Evolutionary conservation across 2,329 filamentous ascomycete species (phyloP).

Genomic region (Fusarium goolgardi): DNA sequence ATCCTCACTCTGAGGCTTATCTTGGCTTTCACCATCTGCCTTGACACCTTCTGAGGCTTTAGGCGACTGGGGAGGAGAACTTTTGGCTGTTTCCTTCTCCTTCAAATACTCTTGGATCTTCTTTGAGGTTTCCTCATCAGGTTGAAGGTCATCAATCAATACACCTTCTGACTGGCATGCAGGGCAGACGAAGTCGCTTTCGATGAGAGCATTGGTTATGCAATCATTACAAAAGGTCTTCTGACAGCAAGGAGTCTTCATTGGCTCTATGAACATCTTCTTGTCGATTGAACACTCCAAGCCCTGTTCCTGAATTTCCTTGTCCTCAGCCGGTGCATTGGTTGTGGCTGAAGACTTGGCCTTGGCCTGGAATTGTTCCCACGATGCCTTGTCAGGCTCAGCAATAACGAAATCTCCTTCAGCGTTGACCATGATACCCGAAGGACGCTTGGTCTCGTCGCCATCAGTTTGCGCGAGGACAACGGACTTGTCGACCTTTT

Average conservation of each 20-base stretch:
- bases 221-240: slow-evolving; percentile 99
- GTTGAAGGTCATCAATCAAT: slow-evolving; percentile 88
- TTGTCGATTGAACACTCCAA: slow-evolving; percentile 97
- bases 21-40: slow-evolving; percentile 35
- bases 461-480: slow-evolving; percentile 78
- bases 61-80: slow-evolving; percentile 49
- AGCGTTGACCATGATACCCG: slow-evolving; percentile 96
- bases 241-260: slow-evolving; percentile 98
- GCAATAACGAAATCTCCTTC: slow-evolving; percentile 98
- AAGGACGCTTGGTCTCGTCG: slow-evolving; percentile 84
- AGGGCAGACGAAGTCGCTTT: slow-evolving; percentile 97
- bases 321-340: slow-evolving; percentile 81
- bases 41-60: slow-evolving; percentile 44
- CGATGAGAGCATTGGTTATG: slow-evolving; percentile 98
- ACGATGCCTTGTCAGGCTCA: slow-evolving; percentile 92
- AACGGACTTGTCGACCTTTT: slow-evolving; percentile 92
- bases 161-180: slow-evolving; percentile 91
- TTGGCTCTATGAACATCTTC: slow-evolving; percentile 97
- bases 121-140: slow-evolving; percentile 80
- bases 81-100: slow-evolving; percentile 66
- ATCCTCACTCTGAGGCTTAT: slow-evolving; percentile 49
- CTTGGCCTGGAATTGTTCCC: slow-evolving; percentile 97
- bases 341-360: slow-evolving; percentile 86
- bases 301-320: slow-evolving; percentile 87
- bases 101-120: slow-evolving; percentile 82